phyloP scores from a whole-genome alignment of 495 filamentous ascomycete species.

The Penicillium arizonense region DNA sequence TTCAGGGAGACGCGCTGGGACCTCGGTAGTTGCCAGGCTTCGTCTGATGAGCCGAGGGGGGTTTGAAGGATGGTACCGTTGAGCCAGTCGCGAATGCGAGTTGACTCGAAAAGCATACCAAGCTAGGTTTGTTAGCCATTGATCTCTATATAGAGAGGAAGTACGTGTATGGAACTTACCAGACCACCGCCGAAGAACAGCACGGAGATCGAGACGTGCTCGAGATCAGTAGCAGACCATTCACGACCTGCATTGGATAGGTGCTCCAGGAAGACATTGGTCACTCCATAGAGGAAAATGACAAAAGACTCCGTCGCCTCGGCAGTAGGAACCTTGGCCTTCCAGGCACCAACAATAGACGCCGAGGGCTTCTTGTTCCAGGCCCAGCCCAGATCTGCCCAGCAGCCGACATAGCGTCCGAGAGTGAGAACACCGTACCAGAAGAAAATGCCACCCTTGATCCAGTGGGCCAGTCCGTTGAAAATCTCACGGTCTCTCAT shows the following conservation, averaged over 20 bases:
- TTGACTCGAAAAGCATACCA: slow-evolving; percentile 92
- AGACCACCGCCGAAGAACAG: slow-evolving; percentile 96
- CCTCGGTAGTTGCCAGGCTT: slow-evolving; percentile 55
- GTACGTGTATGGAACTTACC: slow-evolving; percentile 45
- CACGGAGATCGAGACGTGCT: slow-evolving; percentile 89
- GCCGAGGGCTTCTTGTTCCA: slow-evolving; percentile 83
- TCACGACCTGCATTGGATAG: slow-evolving; percentile 64
- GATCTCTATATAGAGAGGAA: not conserved
- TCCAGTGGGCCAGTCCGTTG: slow-evolving; percentile 88
- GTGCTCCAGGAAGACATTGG: slow-evolving; percentile 93
- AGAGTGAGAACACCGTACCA: slow-evolving; percentile 87
- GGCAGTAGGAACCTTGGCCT: slow-evolving; percentile 67
- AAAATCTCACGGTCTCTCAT: slow-evolving; percentile 65
- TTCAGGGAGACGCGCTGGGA: slow-evolving; percentile 80
- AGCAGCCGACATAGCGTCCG: slow-evolving; percentile 87
- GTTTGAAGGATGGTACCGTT: slow-evolving; percentile 58
- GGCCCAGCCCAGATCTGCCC: slow-evolving; percentile 89
- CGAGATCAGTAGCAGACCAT: slow-evolving; percentile 79
- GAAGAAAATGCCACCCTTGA: slow-evolving; percentile 97
- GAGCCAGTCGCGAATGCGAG: slow-evolving; percentile 63
- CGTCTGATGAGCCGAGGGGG: slow-evolving; percentile 45
- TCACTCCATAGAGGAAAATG: slow-evolving; percentile 84
- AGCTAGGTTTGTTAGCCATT: slow-evolving; percentile 43
- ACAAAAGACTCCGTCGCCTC: slow-evolving; percentile 87
- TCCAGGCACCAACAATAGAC: slow-evolving; percentile 54